Conservation (phyloP, 257 asterid genomes). For the Solanum sitiens region DNA sequence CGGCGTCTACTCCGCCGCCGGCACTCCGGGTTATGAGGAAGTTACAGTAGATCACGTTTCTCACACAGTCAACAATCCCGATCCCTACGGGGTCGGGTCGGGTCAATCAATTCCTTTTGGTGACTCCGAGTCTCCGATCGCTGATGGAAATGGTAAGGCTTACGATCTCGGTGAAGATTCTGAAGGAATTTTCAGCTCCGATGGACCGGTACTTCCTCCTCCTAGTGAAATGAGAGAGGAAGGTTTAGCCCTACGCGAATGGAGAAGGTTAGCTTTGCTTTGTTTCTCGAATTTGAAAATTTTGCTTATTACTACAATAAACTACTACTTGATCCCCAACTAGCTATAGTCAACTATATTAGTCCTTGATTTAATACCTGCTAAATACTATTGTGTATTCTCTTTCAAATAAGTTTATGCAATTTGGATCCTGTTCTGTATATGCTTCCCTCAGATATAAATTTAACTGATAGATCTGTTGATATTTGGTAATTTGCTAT, state of each 20-base stretch:
- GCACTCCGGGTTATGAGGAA: neutral
- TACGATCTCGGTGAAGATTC: slow-evolving; percentile 35
- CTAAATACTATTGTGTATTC: neutral
- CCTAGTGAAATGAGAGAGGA: slow-evolving; percentile 76
- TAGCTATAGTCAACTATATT: neutral
- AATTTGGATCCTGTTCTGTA: neutral
- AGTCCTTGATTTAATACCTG: neutral
- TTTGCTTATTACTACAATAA: neutral
- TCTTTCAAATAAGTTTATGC: neutral
- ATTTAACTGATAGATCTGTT: neutral
- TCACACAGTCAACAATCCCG: neutral
- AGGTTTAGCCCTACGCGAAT: slow-evolving; percentile 74
- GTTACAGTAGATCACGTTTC: neutral
- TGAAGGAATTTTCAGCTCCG: slow-evolving; percentile 69
- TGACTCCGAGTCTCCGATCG: neutral
- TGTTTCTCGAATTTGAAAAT: neutral
- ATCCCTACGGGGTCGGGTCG: slow-evolving; percentile 1
- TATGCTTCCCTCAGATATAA: neutral
- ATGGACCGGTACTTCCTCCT: slow-evolving; percentile 79
- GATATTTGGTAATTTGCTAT: neutral
- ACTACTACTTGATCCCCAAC: neutral
- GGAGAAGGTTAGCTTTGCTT: slow-evolving; percentile 52
- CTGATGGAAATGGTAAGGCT: neutral
- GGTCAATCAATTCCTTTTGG: neutral
- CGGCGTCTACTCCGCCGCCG: neutral